phyloP scores from a whole-genome alignment of 768 basidiomycete genomes.

The Auricularia sp. region DNA sequence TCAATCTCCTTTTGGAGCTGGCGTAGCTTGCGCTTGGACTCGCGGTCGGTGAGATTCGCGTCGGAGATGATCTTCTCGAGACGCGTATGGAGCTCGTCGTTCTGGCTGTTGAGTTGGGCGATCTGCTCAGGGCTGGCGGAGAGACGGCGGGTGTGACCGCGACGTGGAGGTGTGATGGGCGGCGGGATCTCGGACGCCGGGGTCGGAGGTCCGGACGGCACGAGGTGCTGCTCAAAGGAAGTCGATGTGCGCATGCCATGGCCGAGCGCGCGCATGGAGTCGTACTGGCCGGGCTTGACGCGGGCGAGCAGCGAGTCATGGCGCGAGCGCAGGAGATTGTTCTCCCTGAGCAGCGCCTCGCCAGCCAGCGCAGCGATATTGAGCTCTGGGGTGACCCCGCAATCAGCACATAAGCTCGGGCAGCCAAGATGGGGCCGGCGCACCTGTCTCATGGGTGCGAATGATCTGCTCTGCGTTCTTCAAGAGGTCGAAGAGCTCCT shows the following conservation, averaged over 20 bases:
- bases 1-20: slow-evolving; percentile 75
- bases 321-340: slow-evolving; percentile 55
- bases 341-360: slow-evolving; percentile 62
- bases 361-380: slow-evolving; percentile 56
- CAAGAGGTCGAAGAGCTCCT: slow-evolving; percentile 61
- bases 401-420: slow-evolving; percentile 6
- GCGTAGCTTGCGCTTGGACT: slow-evolving; percentile 59
- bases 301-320: slow-evolving; percentile 64
- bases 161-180: slow-evolving; percentile 1
- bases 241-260: slow-evolving; percentile 15
- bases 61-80: slow-evolving; percentile 70
- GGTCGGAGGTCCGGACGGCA: slow-evolving; percentile 16
- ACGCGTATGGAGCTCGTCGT: slow-evolving; percentile 66
- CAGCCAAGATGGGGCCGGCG: slow-evolving; percentile 16
- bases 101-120: slow-evolving; percentile 68
- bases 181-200: slow-evolving; percentile 31
- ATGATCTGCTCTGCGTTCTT: slow-evolving; percentile 67
- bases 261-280: slow-evolving; percentile 13
- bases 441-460: slow-evolving; percentile 67
- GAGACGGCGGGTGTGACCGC: slow-evolving; percentile 9
- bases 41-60: slow-evolving; percentile 51
- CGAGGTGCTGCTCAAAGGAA: slow-evolving; percentile 26
- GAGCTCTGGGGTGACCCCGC: slow-evolving; percentile 37
- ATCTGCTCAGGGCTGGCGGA: slow-evolving; percentile 44
- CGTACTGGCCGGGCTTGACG: slow-evolving; percentile 37